Conservation (phyloP, 192 early-diverging fungal genomes). For the Hyaloraphidium curvatum region DNA sequence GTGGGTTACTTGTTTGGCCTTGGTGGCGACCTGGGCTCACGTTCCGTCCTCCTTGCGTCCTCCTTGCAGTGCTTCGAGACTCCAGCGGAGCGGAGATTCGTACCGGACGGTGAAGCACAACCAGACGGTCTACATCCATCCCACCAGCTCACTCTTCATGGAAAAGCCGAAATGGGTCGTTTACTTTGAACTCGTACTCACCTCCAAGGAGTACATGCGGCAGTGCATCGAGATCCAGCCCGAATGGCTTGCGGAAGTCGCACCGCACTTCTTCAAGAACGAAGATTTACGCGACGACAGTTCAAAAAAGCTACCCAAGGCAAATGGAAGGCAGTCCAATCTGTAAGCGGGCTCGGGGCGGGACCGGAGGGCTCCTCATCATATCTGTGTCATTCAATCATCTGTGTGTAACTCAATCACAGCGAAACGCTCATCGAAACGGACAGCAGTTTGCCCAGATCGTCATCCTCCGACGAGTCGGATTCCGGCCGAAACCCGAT, state of each 20-base stretch:
- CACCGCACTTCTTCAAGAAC: constrained; percentile 9
- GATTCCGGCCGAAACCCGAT: too few relatives aligned
- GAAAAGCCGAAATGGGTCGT: constrained; percentile 69
- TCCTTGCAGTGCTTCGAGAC: neutral
- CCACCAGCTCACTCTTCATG: constrained; percentile 60
- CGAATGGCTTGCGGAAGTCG: constrained; percentile 62
- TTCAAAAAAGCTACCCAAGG: constrained; percentile 4
- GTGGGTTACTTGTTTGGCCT: neutral
- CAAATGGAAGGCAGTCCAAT: too few relatives aligned
- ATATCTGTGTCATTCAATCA: neutral
- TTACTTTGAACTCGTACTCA: constrained; percentile 85
- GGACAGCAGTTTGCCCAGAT: too few relatives aligned
- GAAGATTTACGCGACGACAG: constrained; percentile 8
- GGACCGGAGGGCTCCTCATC: neutral
- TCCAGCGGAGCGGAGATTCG: constrained; percentile 70
- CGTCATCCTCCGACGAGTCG: too few relatives aligned
- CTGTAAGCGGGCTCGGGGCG: neutral
- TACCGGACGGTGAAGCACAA: constrained; percentile 82
- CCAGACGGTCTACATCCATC: constrained; percentile 83
- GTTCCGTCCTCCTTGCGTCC: neutral
- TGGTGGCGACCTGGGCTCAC: neutral
- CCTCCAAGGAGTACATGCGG: constrained; percentile 88
- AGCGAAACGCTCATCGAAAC: too few relatives aligned
- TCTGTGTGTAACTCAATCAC: too few relatives aligned
- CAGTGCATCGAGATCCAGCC: constrained; percentile 81